These are phyloP conservation scores for Astraeus odoratus DNA, from an alignment of 768 basidiomycete genomes.

Conservation along the genomic window DNA sequence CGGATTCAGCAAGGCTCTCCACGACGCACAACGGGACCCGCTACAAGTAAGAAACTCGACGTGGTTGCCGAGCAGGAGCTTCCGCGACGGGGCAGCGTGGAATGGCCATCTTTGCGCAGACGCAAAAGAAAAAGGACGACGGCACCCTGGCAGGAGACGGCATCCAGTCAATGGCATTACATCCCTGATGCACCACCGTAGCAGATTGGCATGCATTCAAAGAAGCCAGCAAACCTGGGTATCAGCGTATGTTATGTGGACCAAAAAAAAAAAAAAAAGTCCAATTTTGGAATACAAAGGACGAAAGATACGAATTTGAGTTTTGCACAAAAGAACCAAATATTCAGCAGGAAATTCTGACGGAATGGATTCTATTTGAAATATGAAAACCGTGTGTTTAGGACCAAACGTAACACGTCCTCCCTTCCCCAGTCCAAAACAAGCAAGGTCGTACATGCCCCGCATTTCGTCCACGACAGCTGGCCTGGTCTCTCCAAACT, in stretches of 20 bases:
- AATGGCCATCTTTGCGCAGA: too few relatives aligned
- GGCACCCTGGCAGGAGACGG: not conserved
- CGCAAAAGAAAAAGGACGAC: not conserved
- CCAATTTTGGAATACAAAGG: not conserved
- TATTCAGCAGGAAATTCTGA: constrained; percentile 1
- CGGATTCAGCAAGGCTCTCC: constrained; percentile 20
- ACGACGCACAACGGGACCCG: constrained; percentile 15
- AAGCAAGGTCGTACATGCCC: constrained; percentile 12
- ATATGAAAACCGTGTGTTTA: constrained; percentile 7
- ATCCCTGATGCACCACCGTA: constrained; percentile 25
- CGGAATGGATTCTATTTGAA: constrained; percentile 12
- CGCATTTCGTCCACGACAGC: constrained; percentile 7
- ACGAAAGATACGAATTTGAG: too few relatives aligned
- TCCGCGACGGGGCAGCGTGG: not conserved
- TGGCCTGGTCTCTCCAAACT: too few relatives aligned
- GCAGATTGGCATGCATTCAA: constrained; percentile 30
- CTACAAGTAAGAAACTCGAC: too few relatives aligned
- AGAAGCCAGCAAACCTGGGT: not conserved
- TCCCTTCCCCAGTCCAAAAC: constrained; percentile 11
- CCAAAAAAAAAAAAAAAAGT: constrained; percentile 18
- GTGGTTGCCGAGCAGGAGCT: too few relatives aligned
- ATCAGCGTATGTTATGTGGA: too few relatives aligned
- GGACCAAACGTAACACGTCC: constrained; percentile 9
- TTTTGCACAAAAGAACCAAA: constrained; percentile 6
- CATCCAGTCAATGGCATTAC: constrained; percentile 23